Conservation (phyloP, 129 eudicot genomes). For the Sambucus nigra region DNA sequence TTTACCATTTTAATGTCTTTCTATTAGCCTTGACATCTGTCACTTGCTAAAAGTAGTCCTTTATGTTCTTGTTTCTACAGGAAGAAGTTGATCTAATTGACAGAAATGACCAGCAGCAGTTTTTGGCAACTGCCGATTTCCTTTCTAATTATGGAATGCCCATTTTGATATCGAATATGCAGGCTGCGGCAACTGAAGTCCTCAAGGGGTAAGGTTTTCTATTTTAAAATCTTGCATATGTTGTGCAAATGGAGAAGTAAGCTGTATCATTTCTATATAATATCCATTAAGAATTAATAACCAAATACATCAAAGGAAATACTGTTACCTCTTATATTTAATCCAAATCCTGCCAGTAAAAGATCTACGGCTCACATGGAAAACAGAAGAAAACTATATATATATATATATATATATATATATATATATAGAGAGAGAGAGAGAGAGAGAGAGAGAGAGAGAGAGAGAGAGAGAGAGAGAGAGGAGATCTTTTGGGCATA, state of each 20-base stretch:
- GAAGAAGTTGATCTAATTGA: slow-evolving; percentile 69
- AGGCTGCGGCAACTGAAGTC: slow-evolving; percentile 71
- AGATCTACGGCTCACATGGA: no score
- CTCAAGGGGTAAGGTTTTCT: slow-evolving; percentile 53
- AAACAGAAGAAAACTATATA: no score
- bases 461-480: neutral
- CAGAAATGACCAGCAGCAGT: slow-evolving; percentile 60
- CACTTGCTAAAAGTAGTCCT: neutral
- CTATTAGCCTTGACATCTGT: neutral
- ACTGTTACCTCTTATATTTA: neutral
- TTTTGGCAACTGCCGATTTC: slow-evolving; percentile 78
- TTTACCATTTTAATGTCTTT: neutral
- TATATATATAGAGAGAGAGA: no score
- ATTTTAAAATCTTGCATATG: neutral
- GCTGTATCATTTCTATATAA: neutral
- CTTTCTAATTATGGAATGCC: slow-evolving; percentile 67
- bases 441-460: no score
- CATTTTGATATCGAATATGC: slow-evolving; percentile 45
- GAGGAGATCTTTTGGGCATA: neutral
- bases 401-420: no score
- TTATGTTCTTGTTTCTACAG: slow-evolving; percentile 22
- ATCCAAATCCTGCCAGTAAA: neutral
- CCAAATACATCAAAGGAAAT: neutral
- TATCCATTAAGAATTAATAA: neutral
- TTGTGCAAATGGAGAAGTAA: neutral